Conservation (phyloP, 2,329 filamentous ascomycete species). For the Botryosphaeria dothidea region DNA sequence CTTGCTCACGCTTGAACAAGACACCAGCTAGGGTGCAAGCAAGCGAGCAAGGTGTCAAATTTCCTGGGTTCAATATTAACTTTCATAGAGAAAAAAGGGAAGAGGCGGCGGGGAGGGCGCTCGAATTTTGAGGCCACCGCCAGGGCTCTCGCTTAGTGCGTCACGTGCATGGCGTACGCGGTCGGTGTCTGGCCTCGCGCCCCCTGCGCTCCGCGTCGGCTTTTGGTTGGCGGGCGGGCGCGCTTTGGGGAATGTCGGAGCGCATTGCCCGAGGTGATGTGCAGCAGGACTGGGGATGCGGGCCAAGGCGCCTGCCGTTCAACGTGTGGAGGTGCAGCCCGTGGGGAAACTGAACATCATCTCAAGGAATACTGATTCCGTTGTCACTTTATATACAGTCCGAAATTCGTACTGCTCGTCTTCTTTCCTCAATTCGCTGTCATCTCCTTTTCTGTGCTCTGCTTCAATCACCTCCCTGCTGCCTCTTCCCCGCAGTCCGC, state of each 20-base stretch:
- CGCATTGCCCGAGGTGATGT: slow-evolving; percentile 9
- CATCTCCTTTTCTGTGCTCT: neutral
- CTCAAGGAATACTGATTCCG: slow-evolving; percentile 12
- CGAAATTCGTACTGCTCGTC: neutral
- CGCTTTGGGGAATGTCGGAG: neutral
- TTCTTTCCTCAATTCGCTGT: neutral
- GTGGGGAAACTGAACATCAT: slow-evolving; percentile 9
- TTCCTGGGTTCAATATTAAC: slow-evolving; percentile 50
- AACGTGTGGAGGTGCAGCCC: slow-evolving; percentile 9
- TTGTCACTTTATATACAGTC: neutral
- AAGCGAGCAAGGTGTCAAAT: slow-evolving; percentile 27
- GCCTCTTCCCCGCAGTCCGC: neutral
- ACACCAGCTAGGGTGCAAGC: slow-evolving; percentile 20
- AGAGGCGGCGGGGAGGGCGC: slow-evolving; percentile 22
- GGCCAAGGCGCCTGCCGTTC: neutral
- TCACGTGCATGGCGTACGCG: neutral
- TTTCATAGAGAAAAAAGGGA: slow-evolving; percentile 51
- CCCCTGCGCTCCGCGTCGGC: slow-evolving; percentile 3
- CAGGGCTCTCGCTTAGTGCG: neutral
- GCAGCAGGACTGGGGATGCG: neutral
- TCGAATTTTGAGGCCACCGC: slow-evolving; percentile 4
- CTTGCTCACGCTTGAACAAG: slow-evolving; percentile 24
- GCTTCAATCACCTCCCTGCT: neutral
- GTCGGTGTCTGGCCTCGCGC: neutral
- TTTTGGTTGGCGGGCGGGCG: slow-evolving; percentile 3